Base-by-base conservation (phyloP, 1,284 basidiomycete species). In the Kalmanozyma brasiliensis region DNA sequence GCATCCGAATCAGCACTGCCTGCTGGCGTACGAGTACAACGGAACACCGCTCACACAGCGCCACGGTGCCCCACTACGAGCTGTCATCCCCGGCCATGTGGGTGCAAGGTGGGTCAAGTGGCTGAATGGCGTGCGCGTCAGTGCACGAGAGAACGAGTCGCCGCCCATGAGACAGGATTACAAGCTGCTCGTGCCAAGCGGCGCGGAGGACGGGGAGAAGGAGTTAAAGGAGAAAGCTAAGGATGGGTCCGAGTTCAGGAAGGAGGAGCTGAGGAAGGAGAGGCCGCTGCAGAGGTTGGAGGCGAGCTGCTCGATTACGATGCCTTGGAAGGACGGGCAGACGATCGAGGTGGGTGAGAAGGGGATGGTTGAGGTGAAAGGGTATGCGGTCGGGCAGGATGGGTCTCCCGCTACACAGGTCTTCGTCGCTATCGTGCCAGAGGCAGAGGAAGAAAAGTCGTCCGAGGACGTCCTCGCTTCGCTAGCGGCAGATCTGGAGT, bases 81-180 rank as follows among this genome's bases (percentile, higher is more conserved):
- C 84, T 24, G 57, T 91, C 33, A 87, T 89, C 2, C 90, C 90
- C 0, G 89, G 90, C 1, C 88, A 86, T 72, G 85, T 88, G 13
- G 90, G 89, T 13, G 90, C 88, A 17, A 86, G 90, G 16, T 90
- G 89, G 88, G 88, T 90, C 17, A 91, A 91, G 84, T 91, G 90
- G 90, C 83, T 90, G 0, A 88, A 89, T 32, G 60, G 36, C 11
- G 11, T 61, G 30, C 41, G 33, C n/a, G 26, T 57, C 26, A 49
- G 44, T 26, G 42, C 44, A 5, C 22, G 19, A 16, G 49, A 34
- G 49, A 46, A 49, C 61, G 62, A 67, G 40, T 53, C 52, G 5
- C 53, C 52, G n/a, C 52, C 51, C 17, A 62, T 73, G 61, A 26
- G 49, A n/a, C 37, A 61, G 17, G 64, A 53, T 37, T 63, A 55